Evolutionary conservation across 805 yeast species (phyloP), one percentile per base, ranked within the genome.

Genomic region (Yarrowia sp.): DNA sequence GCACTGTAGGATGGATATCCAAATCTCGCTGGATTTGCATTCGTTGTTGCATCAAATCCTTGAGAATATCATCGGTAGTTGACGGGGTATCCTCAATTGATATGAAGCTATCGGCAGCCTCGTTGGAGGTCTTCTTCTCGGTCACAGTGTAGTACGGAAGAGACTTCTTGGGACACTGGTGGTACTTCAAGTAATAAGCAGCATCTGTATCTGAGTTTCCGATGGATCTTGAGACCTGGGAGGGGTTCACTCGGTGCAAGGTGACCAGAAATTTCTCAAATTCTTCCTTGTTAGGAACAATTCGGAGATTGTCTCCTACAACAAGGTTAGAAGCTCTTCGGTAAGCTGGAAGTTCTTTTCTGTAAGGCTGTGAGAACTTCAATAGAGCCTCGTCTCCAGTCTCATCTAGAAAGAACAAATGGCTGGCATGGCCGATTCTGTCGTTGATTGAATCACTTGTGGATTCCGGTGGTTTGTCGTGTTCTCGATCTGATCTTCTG

Each of bases 181-280:
- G 44, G 16, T 54, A 54, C 30, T 54, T 54, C 16, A 54, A 36
- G n/a, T 54, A 35, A 22, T 54, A 54, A 4, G 61, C 61, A 2
- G 46, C 26, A 19, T 51, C 59, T 3, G 43, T 5, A 10, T 19
- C 24, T 17, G 26, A 7, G 3, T 4, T 24, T 2, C 22, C 16
- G 2, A 2, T 24, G 9, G 11, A 0, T 5, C 5, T 4, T 4
- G 11, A 6, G 2, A 9, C 28, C 1, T n/a, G 4, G 3, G 19
- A 7, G 6, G 33, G 11, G 1, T 19, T 28, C 14, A 38, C 46
- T 19, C 46, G n/a, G 4, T 9, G 19, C 11, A 54, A 7, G 1
- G 61, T 36, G 9, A 54, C 61, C 33, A 36, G 36, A 26, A 54
- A 54, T 36, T 28, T 54, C 9, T 54, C 61, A 19, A 54, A 54